Percentiles rank a stretch among this genome's conserved stretches.
phyloP scores from a whole-genome alignment of 2,329 filamentous ascomycete genomes.

The Xylariales sp. region DNA sequence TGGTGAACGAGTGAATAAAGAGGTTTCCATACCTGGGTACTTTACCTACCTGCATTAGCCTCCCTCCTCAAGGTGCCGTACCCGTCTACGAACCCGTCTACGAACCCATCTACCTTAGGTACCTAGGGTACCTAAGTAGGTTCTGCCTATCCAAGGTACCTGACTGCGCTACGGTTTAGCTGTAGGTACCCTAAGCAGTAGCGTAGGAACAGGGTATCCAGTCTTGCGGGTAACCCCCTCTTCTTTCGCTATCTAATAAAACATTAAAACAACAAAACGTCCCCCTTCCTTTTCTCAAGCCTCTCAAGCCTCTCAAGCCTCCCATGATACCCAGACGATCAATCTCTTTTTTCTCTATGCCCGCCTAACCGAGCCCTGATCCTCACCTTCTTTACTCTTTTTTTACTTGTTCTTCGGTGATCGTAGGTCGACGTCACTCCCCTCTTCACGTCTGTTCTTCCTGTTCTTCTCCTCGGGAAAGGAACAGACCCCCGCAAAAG shows the following conservation, averaged over 20 bases:
- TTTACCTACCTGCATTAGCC: background rate
- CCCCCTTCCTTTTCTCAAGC: conserved; percentile 20
- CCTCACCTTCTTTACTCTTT: background rate
- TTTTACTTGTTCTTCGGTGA: background rate
- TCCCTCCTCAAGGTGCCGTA: background rate
- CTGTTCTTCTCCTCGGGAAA: conserved; percentile 4
- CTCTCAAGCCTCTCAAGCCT: background rate
- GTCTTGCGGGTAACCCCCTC: conserved; percentile 33
- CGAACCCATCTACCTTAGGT: no score
- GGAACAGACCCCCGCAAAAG: conserved; percentile 40
- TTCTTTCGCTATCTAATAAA: conserved; percentile 15
- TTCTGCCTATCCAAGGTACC: background rate
- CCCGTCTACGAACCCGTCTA: background rate
- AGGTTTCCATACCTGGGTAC: no score
- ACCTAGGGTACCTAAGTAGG: no score
- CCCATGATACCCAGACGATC: conserved; percentile 22
- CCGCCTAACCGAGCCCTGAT: conserved; percentile 11
- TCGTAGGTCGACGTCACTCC: background rate
- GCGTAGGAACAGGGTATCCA: conserved; percentile 1
- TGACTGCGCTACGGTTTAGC: background rate
- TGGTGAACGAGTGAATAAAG: no score
- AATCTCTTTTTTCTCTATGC: conserved; percentile 23
- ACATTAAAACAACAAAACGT: conserved; percentile 21
- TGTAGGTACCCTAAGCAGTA: background rate
- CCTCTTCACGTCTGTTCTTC: background rate